These are phyloP conservation scores for Phytophthora agathidicida DNA, from an alignment of 352 stramenopile species.

Conservation along the genomic window DNA sequence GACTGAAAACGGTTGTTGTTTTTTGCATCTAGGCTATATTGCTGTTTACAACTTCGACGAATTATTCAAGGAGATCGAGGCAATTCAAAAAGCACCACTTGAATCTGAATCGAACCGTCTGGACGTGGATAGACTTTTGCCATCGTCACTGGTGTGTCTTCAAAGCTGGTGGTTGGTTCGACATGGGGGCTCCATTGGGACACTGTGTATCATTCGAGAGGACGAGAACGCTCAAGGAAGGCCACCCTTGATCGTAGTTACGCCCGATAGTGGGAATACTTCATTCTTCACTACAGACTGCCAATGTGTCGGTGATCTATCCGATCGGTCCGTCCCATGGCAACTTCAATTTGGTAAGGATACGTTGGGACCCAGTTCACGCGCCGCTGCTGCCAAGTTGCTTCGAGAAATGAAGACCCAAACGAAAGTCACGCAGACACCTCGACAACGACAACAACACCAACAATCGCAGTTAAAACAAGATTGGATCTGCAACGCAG, in stretches of 20 bases:
- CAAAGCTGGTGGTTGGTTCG: constrained; percentile 36
- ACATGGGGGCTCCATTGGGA: constrained; percentile 26
- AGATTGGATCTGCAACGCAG: constrained; percentile 4
- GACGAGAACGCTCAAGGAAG: background rate
- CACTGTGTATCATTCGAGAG: constrained; percentile 9
- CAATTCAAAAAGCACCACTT: background rate
- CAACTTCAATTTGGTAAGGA: background rate
- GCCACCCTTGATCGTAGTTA: constrained; percentile 25
- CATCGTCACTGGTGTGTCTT: constrained; percentile 17
- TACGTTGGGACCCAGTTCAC: background rate
- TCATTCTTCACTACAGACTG: constrained; percentile 46
- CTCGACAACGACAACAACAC: background rate
- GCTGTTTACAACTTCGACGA: constrained; percentile 36
- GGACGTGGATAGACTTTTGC: background rate
- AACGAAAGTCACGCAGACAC: background rate
- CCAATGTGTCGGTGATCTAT: constrained; percentile 34
- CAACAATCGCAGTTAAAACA: constrained; percentile 4
- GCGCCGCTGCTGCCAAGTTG: constrained; percentile 1
- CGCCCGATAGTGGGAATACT: constrained; percentile 35
- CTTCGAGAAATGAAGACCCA: constrained; percentile 9
- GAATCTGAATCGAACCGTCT: background rate
- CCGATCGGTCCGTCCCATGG: constrained; percentile 12
- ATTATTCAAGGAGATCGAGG: constrained; percentile 5
- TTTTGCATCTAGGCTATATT: constrained; percentile 30
- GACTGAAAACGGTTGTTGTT: background rate